Percentiles rank a stretch among this genome's conserved stretches.
phyloP scores from a whole-genome alignment of 2,329 filamentous ascomycete genomes.

The Cercospora sesami region DNA sequence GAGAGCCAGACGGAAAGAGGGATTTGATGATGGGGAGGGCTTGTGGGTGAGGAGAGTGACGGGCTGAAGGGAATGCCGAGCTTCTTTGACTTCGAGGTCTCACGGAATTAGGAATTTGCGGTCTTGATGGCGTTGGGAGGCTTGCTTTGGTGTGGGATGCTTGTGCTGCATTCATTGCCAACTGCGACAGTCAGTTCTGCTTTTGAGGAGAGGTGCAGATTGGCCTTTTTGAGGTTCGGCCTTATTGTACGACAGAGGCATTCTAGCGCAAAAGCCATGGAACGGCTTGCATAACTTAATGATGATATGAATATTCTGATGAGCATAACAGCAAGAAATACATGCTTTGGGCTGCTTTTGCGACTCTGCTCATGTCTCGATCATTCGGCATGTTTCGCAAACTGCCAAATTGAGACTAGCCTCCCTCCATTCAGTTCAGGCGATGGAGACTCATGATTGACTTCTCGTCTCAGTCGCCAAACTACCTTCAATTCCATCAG shows the following conservation, averaged over 20 bases:
- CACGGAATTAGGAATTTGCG: background rate
- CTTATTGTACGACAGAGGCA: background rate
- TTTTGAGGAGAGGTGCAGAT: background rate
- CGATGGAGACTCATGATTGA: background rate
- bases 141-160: background rate
- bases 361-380: background rate
- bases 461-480: background rate
- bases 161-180: background rate
- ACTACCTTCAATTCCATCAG: background rate
- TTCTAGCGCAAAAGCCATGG: background rate
- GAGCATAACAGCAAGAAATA: no score
- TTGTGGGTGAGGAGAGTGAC: conserved; percentile 80
- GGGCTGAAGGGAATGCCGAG: conserved; percentile 42
- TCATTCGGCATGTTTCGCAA: background rate
- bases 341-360: no score
- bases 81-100: background rate
- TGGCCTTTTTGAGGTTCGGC: background rate
- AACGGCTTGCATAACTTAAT: background rate
- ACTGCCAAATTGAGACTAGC: background rate
- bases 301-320: background rate
- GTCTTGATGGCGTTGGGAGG: background rate
- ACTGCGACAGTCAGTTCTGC: background rate
- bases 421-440: background rate
- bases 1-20: conserved; percentile 71
- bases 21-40: conserved; percentile 58